These are phyloP conservation scores for Sporothrix phasma DNA, from an alignment of 2,329 filamentous ascomycete genomes.

Conservation along the genomic window DNA sequence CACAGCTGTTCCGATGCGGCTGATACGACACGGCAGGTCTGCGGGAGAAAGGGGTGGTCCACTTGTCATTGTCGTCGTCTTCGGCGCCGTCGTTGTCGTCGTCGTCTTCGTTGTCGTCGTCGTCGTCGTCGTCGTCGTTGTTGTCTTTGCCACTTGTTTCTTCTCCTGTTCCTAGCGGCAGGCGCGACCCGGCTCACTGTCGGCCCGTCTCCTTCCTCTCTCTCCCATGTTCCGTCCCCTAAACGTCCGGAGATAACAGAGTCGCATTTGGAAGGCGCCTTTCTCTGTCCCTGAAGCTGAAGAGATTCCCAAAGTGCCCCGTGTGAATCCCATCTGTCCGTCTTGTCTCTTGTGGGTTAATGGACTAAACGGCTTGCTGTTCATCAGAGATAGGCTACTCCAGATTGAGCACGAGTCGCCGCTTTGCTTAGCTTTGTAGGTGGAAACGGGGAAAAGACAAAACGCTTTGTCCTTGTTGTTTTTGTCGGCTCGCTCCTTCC, in stretches of 20 bases:
- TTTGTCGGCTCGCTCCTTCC: constrained; percentile 8
- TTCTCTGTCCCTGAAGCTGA: not conserved
- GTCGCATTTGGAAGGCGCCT: not conserved
- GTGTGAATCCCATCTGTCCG: not conserved
- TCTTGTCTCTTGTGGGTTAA: not conserved
- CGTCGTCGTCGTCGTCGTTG: no score
- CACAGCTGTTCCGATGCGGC: not conserved
- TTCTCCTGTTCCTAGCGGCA: not conserved
- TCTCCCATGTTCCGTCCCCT: no score
- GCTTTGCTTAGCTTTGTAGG: constrained; percentile 6
- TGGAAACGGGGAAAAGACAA: constrained; percentile 5
- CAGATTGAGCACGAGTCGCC: constrained; percentile 4
- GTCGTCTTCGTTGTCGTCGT: no score
- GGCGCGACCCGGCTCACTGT: constrained; percentile 6
- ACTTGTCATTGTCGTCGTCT: no score
- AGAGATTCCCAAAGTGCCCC: not conserved
- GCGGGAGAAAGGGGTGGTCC: no score
- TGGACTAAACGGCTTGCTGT: not conserved
- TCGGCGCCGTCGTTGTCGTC: no score
- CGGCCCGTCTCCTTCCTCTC: not conserved
- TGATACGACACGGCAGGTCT: no score
- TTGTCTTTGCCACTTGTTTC: not conserved
- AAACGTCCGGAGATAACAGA: not conserved
- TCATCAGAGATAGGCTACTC: not conserved
- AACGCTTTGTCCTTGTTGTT: constrained; percentile 6